Percentiles rank a stretch among this genome's conserved stretches.
phyloP scores from a whole-genome alignment of 768 basidiomycete genomes.

The Suillus decipiens region DNA sequence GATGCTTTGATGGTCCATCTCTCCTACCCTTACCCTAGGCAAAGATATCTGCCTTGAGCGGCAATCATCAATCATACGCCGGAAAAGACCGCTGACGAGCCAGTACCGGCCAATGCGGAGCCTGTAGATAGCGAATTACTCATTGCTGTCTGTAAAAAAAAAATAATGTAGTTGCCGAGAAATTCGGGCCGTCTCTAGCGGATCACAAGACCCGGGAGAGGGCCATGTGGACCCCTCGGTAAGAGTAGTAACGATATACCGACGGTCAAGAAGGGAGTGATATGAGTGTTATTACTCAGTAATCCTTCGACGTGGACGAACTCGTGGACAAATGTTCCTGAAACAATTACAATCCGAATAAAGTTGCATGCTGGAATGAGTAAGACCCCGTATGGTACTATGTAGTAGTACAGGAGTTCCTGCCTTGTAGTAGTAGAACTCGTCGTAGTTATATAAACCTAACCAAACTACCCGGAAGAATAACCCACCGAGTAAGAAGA shows the following conservation, averaged over 20 bases:
- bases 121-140: constrained; percentile 9
- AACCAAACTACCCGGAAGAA: not conserved
- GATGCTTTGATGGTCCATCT: not conserved
- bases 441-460: constrained; percentile 14
- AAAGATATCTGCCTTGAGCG: not conserved
- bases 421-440: too few species aligned
- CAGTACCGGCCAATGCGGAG: constrained; percentile 5
- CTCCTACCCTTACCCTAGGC: not conserved
- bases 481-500: not conserved
- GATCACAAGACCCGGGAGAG: constrained; percentile 27
- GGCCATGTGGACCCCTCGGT: constrained; percentile 6
- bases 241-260: constrained; percentile 17
- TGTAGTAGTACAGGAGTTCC: constrained; percentile 6
- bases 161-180: constrained; percentile 11
- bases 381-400: constrained; percentile 31
- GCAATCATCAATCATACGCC: not conserved
- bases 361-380: constrained; percentile 21
- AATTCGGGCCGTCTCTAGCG: constrained; percentile 17
- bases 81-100: constrained; percentile 7
- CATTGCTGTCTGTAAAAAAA: not conserved
- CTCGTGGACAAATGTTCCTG: constrained; percentile 19
- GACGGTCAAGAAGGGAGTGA: constrained; percentile 29
- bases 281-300: too few species aligned
- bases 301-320: constrained; percentile 12
- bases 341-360: constrained; percentile 16